Percentiles rank a stretch among this genome's conserved stretches.
Conservation (phyloP, 2,329 filamentous ascomycete genomes). For the Stachybotrys echinatus region DNA sequence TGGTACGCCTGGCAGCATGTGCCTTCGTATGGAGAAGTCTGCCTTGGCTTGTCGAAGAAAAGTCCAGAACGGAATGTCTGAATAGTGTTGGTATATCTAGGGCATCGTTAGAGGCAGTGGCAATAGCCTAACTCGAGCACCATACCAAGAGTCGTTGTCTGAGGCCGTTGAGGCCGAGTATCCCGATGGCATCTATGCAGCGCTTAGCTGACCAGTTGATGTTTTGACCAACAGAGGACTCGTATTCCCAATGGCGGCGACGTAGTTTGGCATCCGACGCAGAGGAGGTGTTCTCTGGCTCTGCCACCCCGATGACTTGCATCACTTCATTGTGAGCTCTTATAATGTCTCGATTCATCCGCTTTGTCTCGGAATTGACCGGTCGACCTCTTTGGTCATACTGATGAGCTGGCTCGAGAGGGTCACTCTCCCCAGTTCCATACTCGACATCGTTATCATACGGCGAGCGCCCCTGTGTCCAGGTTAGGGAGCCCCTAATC, state of each 20-base stretch:
- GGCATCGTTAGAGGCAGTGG: slow-evolving; percentile 5
- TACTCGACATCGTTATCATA: slow-evolving; percentile 54
- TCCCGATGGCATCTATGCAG: slow-evolving; percentile 34
- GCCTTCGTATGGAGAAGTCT: slow-evolving; percentile 21
- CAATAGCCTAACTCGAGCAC: slow-evolving; percentile 4
- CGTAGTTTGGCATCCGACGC: slow-evolving; percentile 34
- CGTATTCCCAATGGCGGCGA: slow-evolving; percentile 39
- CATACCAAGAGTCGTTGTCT: slow-evolving; percentile 50
- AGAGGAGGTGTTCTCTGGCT: slow-evolving; percentile 42
- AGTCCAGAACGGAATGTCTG: slow-evolving; percentile 41
- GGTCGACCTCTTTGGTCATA: slow-evolving; percentile 53
- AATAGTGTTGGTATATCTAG: slow-evolving; percentile 47
- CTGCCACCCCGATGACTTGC: slow-evolving; percentile 57
- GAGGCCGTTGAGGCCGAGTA: slow-evolving; percentile 49
- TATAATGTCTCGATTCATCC: slow-evolving; percentile 51
- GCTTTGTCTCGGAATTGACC: slow-evolving; percentile 48
- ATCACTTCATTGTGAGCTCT: slow-evolving; percentile 60
- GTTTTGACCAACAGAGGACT: slow-evolving; percentile 39
- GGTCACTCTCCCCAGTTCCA: slow-evolving; percentile 38
- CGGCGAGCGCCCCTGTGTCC: slow-evolving; percentile 49
- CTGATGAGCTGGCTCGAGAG: slow-evolving; percentile 36
- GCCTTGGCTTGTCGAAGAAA: slow-evolving; percentile 24
- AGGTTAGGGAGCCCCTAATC: too few relatives aligned
- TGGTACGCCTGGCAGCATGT: slow-evolving; percentile 27
- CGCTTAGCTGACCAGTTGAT: slow-evolving; percentile 24